These are phyloP conservation scores for Salix udensis DNA, from an alignment of 345 rosid species.

Conservation along the genomic window DNA sequence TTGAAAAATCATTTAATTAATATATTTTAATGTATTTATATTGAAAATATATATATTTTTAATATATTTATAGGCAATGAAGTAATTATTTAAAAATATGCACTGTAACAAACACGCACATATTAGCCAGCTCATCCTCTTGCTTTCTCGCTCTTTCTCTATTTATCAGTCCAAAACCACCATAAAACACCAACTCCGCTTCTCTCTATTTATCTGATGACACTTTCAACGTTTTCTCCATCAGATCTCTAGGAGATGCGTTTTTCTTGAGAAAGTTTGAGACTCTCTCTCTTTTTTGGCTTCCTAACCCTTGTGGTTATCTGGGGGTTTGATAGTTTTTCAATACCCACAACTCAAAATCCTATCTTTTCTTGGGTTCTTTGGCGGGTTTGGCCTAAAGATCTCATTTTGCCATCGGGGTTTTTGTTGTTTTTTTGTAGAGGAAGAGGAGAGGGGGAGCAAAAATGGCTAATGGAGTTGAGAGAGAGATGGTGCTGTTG, in stretches of 20 bases:
- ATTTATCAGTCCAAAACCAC: constrained; percentile 13
- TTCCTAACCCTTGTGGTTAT: constrained; percentile 6
- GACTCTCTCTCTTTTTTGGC: constrained; percentile 11
- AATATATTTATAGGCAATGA: too few relatives aligned
- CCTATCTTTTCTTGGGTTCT: constrained; percentile 13
- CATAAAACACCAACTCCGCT: constrained; percentile 15
- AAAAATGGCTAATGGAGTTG: constrained; percentile 59
- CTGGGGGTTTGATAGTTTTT: constrained; percentile 31
- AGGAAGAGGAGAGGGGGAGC: not conserved
- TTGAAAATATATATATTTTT: too few relatives aligned
- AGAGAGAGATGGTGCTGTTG: constrained; percentile 36
- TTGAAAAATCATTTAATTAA: too few relatives aligned
- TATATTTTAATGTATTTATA: too few relatives aligned
- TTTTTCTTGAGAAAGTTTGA: constrained; percentile 26
- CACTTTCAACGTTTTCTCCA: constrained; percentile 37
- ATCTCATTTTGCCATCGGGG: constrained; percentile 16
- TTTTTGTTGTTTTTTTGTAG: not conserved
- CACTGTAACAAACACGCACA: too few relatives aligned
- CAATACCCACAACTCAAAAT: constrained; percentile 37
- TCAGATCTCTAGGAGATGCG: constrained; percentile 62
- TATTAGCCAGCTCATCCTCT: constrained; percentile 49
- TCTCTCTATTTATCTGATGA: constrained; percentile 21
- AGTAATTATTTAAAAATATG: too few relatives aligned
- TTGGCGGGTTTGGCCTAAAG: not conserved
- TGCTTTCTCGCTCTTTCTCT: constrained; percentile 4